These are phyloP conservation scores for Fraxinus pennsylvanica DNA, from an alignment of 257 asterid species.

Conservation along the genomic window DNA sequence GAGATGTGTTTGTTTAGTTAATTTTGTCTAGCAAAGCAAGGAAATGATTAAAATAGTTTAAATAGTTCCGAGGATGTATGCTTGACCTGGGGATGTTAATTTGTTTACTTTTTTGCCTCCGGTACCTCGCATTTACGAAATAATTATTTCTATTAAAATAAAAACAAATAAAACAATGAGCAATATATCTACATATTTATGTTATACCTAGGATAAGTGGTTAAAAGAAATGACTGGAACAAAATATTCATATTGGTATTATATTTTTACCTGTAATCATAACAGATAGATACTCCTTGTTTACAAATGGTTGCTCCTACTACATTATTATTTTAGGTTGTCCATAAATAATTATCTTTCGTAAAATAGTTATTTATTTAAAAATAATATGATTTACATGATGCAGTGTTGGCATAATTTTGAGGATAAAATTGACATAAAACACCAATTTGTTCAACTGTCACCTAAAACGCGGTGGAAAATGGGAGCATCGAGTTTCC, in stretches of 20 bases:
- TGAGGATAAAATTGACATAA: not conserved
- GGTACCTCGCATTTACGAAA: not conserved
- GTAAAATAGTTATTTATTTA: not conserved
- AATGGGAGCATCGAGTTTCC: not conserved
- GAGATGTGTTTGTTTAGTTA: not conserved
- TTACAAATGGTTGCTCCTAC: not conserved
- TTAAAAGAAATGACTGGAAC: not conserved
- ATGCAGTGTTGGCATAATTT: not conserved
- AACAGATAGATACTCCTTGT: not conserved
- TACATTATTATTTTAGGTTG: not conserved
- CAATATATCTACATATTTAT: too few species aligned
- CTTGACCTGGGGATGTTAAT: constrained; percentile 6
- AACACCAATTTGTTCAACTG: not conserved
- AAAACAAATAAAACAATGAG: not conserved
- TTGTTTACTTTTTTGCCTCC: not conserved
- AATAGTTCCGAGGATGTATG: not conserved
- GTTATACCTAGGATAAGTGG: not conserved
- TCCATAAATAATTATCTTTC: not conserved
- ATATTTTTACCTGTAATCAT: not conserved
- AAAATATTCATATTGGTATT: not conserved
- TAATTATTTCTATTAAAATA: not conserved
- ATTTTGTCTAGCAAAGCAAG: constrained; percentile 14
- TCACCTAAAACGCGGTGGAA: not conserved
- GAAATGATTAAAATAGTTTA: not conserved
- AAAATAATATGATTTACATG: not conserved